Percentiles rank a stretch among this genome's conserved stretches.
These are phyloP conservation scores for Lactifluus volemus DNA, from an alignment of 768 basidiomycete genomes.

Conservation along the genomic window DNA sequence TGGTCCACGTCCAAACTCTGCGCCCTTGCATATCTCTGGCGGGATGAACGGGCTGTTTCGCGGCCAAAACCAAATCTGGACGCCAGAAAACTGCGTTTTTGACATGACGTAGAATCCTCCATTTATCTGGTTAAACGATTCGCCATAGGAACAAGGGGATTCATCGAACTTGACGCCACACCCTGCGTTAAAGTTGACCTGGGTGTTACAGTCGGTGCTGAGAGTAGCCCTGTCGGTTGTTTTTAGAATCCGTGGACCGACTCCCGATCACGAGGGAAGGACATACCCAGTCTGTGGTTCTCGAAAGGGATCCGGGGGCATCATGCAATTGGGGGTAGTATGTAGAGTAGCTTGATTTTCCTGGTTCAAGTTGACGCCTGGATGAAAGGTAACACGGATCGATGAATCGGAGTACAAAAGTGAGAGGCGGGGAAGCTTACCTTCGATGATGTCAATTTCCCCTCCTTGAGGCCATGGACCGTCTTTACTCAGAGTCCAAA, in stretches of 20 bases:
- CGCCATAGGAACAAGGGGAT: conserved; percentile 35
- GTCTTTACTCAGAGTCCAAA: conserved; percentile 43
- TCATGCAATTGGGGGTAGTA: conserved; percentile 40
- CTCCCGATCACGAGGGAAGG: not conserved
- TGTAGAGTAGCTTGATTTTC: conserved; percentile 48
- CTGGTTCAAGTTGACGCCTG: conserved; percentile 41
- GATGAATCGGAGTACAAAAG: not conserved
- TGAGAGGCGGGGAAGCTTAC: conserved; percentile 21
- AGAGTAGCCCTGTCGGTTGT: conserved; percentile 28
- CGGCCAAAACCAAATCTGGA: conserved; percentile 58
- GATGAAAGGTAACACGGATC: not conserved
- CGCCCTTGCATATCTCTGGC: conserved; percentile 26
- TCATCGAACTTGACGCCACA: conserved; percentile 43
- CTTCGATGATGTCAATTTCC: conserved; percentile 56
- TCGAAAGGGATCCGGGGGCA: conserved; percentile 24
- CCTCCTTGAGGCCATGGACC: conserved; percentile 56
- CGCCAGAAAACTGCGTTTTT: conserved; percentile 33
- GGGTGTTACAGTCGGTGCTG: conserved; percentile 41
- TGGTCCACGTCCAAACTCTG: not conserved
- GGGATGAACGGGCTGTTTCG: conserved; percentile 40
- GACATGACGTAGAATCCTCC: conserved; percentile 57
- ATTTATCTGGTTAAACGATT: conserved; percentile 38
- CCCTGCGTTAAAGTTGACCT: conserved; percentile 48
- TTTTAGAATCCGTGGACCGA: not conserved
- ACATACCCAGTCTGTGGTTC: conserved; percentile 40